Percentiles rank a stretch among this genome's conserved stretches.
These are phyloP conservation scores for Serendipita sp. DNA, from an alignment of 768 basidiomycete species.

Conservation along the genomic window DNA sequence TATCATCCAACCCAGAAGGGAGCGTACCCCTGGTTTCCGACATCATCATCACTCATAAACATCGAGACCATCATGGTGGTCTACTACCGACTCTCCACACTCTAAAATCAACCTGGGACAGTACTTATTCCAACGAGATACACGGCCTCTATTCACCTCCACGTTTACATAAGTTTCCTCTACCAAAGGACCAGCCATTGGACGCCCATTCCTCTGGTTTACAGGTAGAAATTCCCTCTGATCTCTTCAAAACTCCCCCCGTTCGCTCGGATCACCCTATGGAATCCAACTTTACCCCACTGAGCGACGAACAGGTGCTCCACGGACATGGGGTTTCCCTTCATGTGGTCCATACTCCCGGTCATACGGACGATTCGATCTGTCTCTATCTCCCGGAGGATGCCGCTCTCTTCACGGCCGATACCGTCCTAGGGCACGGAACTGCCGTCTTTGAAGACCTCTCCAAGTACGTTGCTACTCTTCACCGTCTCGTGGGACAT, in stretches of 20 bases:
- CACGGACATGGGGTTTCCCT: constrained; percentile 25
- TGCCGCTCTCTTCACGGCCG: constrained; percentile 70
- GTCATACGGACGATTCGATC: constrained; percentile 81
- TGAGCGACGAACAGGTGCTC: constrained; percentile 40
- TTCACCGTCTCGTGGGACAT: constrained; percentile 32
- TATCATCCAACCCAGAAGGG: constrained; percentile 20
- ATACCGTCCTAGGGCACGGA: constrained; percentile 81
- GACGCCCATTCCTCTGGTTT: not conserved
- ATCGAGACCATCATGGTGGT: constrained; percentile 73
- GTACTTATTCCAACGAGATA: constrained; percentile 22
- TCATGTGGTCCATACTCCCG: constrained; percentile 68
- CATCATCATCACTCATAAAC: constrained; percentile 84
- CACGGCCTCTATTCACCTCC: constrained; percentile 34
- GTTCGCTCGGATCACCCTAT: constrained; percentile 10
- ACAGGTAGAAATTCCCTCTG: constrained; percentile 24
- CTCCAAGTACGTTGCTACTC: constrained; percentile 44
- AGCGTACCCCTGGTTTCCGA: constrained; percentile 51
- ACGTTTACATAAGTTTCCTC: constrained; percentile 57
- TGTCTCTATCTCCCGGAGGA: constrained; percentile 55
- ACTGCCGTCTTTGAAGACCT: constrained; percentile 83
- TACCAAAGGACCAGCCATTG: constrained; percentile 18
- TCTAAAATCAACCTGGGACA: constrained; percentile 46
- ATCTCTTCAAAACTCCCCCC: constrained; percentile 31
- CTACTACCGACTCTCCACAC: constrained; percentile 52
- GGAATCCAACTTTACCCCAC: constrained; percentile 38